Conservation (phyloP, 192 early-diverging fungal genomes). For the Coemansia sp. region DNA sequence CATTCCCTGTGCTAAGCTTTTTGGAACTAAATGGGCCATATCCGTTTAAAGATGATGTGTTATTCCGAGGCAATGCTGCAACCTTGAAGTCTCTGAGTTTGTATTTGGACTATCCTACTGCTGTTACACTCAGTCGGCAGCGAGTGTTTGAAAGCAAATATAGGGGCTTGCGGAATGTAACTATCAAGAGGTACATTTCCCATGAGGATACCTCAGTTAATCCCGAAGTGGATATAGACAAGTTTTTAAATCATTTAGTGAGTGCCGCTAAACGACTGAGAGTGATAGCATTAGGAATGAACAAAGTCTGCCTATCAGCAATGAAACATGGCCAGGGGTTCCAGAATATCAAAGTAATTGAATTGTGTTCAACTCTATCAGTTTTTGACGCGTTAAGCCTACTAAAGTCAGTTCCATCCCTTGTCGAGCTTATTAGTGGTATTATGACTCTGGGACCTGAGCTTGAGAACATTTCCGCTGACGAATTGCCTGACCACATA, state of each 20-base stretch:
- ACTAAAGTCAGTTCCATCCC: not conserved
- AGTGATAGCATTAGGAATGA: no score
- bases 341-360: no score
- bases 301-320: not conserved
- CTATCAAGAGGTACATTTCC: not conserved
- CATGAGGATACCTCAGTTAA: not conserved
- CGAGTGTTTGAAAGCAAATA: not conserved
- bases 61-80: conserved; percentile 11
- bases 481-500: not conserved
- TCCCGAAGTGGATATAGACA: not conserved
- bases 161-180: not conserved
- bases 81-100: not conserved
- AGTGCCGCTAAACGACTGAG: not conserved
- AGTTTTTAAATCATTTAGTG: not conserved
- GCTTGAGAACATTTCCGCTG: no score
- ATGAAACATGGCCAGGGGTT: no score
- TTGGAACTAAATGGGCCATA: not conserved
- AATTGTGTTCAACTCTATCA: no score
- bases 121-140: not conserved
- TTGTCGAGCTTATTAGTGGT: not conserved
- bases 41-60: conserved; percentile 10
- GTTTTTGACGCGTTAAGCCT: not conserved
- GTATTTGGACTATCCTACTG: not conserved
- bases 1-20: not conserved
- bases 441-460: not conserved